Conservation (phyloP, 2,329 filamentous ascomycete species). For the Pyrenophora graminea region DNA sequence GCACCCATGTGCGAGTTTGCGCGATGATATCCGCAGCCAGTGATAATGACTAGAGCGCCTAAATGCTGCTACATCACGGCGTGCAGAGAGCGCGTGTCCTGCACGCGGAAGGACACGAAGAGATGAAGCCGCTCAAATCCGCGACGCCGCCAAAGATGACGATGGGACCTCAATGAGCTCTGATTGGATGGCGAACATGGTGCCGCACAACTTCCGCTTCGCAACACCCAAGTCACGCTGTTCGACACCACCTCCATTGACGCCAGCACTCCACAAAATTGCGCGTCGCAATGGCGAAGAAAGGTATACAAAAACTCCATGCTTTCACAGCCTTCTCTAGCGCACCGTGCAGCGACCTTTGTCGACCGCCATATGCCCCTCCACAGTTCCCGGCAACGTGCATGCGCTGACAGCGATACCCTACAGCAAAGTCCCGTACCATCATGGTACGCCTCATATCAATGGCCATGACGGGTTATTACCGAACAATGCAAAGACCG, state of each 20-base stretch:
- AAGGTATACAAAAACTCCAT: slow-evolving; percentile 29
- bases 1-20: no score
- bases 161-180: slow-evolving; percentile 10
- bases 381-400: neutral
- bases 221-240: slow-evolving; percentile 28
- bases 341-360: neutral
- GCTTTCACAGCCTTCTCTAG: no score
- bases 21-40: no score
- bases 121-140: neutral
- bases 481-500: slow-evolving; percentile 85
- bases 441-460: slow-evolving; percentile 92
- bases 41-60: no score
- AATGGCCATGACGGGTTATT: slow-evolving; percentile 99
- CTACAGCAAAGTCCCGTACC: slow-evolving; percentile 82
- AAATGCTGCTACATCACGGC: no score
- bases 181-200: slow-evolving; percentile 22
- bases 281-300: slow-evolving; percentile 41
- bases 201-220: slow-evolving; percentile 26
- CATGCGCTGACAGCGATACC: slow-evolving; percentile 22
- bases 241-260: slow-evolving; percentile 15
- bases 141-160: neutral
- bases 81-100: neutral
- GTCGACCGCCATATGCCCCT: neutral
- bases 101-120: neutral
- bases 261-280: slow-evolving; percentile 15